These are phyloP conservation scores for Soucietia sequanensis DNA, from an alignment of 805 yeast species.

Conservation along the genomic window DNA sequence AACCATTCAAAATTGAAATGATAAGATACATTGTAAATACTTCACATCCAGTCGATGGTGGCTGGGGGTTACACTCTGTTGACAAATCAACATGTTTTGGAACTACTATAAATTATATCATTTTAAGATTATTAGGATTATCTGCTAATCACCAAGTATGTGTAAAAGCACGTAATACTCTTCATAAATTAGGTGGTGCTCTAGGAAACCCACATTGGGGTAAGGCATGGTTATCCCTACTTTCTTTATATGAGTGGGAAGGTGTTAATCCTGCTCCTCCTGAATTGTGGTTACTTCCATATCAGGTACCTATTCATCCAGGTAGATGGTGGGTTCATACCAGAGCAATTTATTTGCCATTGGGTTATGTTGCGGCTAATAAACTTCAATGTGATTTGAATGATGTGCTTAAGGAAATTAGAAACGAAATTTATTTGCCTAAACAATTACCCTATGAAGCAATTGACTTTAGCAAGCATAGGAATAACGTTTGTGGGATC, in stretches of 20 bases:
- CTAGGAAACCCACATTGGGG: conserved; percentile 96
- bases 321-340: conserved; percentile 99
- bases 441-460: conserved; percentile 52
- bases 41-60: conserved; percentile 98
- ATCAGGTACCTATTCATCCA: conserved; percentile 81
- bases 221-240: conserved; percentile 79
- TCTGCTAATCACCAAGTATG: conserved; percentile 73
- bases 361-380: conserved; percentile 74
- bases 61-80: conserved; percentile 94
- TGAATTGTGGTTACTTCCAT: conserved; percentile 88
- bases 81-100: conserved; percentile 97
- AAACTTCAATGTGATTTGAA: conserved; percentile 56
- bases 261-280: conserved; percentile 99
- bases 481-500: conserved; percentile 86
- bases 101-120: conserved; percentile 81
- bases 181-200: conserved; percentile 83
- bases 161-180: conserved; percentile 67
- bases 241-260: conserved; percentile 87
- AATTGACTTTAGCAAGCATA: conserved; percentile 66
- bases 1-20: conserved; percentile 64
- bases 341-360: conserved; percentile 82
- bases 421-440: conserved; percentile 71
- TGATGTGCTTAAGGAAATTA: conserved; percentile 61
- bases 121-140: conserved; percentile 78
- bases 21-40: conserved; percentile 85